phyloP scores from a whole-genome alignment of 768 basidiomycete species.

The Amylocystis lapponica region DNA sequence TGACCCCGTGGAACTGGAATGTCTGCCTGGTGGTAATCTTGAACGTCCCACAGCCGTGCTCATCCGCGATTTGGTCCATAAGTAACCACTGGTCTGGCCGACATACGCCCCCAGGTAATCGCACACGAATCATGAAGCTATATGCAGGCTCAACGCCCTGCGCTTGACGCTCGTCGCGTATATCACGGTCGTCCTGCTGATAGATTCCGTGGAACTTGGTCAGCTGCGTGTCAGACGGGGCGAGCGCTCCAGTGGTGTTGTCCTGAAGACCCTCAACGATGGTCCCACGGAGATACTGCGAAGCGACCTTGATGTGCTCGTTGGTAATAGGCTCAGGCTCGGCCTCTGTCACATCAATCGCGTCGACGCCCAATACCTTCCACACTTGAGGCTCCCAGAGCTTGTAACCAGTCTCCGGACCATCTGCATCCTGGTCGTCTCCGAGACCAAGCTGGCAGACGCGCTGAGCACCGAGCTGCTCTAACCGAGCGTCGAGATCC shows the following conservation, averaged over 20 bases:
- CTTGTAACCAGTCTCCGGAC: constrained; percentile 93
- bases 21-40: constrained; percentile 98
- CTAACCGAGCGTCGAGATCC: constrained; percentile 78
- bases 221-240: constrained; percentile 85
- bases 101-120: constrained; percentile 96
- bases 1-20: constrained; percentile 99
- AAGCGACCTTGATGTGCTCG: constrained; percentile 98
- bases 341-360: constrained; percentile 79
- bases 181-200: constrained; percentile 97
- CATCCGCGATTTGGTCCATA: constrained; percentile 95
- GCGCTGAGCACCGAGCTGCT: constrained; percentile 74
- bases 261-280: constrained; percentile 90
- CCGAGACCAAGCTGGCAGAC: constrained; percentile 77
- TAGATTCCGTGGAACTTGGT: constrained; percentile 98
- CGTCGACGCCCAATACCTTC: constrained; percentile 92
- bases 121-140: constrained; percentile 97
- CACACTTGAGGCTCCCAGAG: constrained; percentile 90
- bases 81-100: constrained; percentile 87
- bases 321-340: constrained; percentile 98
- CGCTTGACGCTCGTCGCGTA: constrained; percentile 90
- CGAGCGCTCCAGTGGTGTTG: constrained; percentile 82
- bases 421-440: constrained; percentile 97
- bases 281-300: constrained; percentile 89
- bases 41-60: constrained; percentile 89
- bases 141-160: constrained; percentile 95